These are phyloP conservation scores for Collybiopsis confluens DNA, from an alignment of 768 basidiomycete species.

Conservation along the genomic window DNA sequence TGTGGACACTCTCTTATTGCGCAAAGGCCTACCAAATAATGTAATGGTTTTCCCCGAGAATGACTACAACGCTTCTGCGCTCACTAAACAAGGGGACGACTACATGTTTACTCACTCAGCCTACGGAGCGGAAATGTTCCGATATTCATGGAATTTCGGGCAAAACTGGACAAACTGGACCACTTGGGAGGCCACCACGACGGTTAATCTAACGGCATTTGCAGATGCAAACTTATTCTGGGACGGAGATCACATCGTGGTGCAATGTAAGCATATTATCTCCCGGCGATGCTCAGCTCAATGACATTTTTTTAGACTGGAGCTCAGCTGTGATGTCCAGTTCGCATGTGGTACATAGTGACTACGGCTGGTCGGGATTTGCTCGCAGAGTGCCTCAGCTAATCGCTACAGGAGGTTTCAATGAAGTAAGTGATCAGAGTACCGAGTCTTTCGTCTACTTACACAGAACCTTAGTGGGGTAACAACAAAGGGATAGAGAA, in stretches of 20 bases:
- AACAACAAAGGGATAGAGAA: slow-evolving; percentile 79
- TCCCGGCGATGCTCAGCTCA: background rate
- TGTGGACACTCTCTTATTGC: slow-evolving; percentile 73
- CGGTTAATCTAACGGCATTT: slow-evolving; percentile 58
- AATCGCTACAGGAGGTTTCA: slow-evolving; percentile 85
- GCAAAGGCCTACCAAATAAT: slow-evolving; percentile 74
- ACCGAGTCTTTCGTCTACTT: no score
- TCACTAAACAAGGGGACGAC: slow-evolving; percentile 54
- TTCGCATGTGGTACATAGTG: slow-evolving; percentile 72
- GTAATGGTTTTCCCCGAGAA: slow-evolving; percentile 85
- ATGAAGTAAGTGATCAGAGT: slow-evolving; percentile 28
- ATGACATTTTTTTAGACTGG: slow-evolving; percentile 56
- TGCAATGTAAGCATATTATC: slow-evolving; percentile 65
- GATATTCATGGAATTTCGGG: slow-evolving; percentile 86
- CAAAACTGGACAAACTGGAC: slow-evolving; percentile 80
- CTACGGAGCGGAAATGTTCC: slow-evolving; percentile 80
- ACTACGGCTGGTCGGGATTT: slow-evolving; percentile 50
- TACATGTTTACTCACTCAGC: slow-evolving; percentile 82
- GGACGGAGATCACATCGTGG: slow-evolving; percentile 79
- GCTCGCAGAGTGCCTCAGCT: slow-evolving; percentile 82
- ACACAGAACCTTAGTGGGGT: slow-evolving; percentile 51
- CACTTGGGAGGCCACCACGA: slow-evolving; percentile 70
- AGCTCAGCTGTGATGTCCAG: slow-evolving; percentile 59
- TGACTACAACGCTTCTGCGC: slow-evolving; percentile 69
- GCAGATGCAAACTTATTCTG: slow-evolving; percentile 54